phyloP scores from a whole-genome alignment of 805 yeast species.

The Danielia reshetovae region DNA sequence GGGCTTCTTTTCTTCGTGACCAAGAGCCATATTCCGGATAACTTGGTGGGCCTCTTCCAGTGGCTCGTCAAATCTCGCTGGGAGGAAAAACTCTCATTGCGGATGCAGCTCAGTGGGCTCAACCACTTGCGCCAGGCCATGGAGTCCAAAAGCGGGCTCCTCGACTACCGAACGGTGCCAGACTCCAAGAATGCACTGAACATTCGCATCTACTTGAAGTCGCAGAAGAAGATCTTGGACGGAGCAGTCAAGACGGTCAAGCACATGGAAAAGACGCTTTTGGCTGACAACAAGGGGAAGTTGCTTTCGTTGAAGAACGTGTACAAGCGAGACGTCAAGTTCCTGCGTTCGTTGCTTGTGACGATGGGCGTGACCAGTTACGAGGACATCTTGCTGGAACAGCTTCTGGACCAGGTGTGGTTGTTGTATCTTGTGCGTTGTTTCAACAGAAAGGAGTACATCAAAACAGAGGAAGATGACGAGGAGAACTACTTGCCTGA shows the following conservation, averaged over 20 bases:
- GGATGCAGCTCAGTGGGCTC: conserved; percentile 61
- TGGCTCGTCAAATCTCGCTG: conserved; percentile 46
- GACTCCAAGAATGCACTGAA: conserved; percentile 10
- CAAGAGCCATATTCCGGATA: conserved; percentile 33
- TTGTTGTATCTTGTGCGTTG: conserved; percentile 62
- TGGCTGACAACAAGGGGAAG: conserved; percentile 40
- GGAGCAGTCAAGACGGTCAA: conserved; percentile 43
- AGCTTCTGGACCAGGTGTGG: conserved; percentile 55
- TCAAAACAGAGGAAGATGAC: conserved; percentile 16
- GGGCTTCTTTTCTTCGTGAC: conserved; percentile 41
- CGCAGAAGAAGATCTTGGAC: conserved; percentile 48
- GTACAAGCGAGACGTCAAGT: conserved; percentile 50
- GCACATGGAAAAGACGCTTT: conserved; percentile 40
- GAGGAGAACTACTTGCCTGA: conserved; percentile 43
- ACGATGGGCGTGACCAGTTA: conserved; percentile 55
- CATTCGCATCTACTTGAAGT: conserved; percentile 44
- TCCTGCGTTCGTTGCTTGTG: conserved; percentile 51
- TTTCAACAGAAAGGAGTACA: conserved; percentile 39
- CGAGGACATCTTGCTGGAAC: conserved; percentile 46
- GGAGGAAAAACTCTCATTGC: conserved; percentile 44
- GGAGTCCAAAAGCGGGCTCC: conserved; percentile 42
- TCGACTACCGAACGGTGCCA: conserved; percentile 22
- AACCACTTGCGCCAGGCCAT: conserved; percentile 50
- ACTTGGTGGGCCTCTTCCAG: conserved; percentile 51
- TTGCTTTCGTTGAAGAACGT: conserved; percentile 54